Base-by-base conservation (phyloP, 2,329 filamentous ascomycete species). In the Stagonosporopsis chrysanthemi region DNA sequence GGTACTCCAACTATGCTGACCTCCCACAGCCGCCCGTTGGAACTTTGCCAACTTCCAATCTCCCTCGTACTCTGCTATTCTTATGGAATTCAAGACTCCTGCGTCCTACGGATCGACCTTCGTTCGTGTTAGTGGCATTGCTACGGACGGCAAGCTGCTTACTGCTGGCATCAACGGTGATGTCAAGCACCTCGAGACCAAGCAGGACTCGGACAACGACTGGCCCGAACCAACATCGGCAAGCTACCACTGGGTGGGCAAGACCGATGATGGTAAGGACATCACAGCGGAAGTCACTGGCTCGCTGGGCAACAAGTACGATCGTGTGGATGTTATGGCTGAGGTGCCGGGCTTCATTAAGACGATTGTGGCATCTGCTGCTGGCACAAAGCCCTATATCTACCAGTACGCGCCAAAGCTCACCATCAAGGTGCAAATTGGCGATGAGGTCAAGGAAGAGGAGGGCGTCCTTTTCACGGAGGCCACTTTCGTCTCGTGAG, bases 61-160 rank as follows among this genome's bases (percentile, higher is more conserved):
- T 14, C 89, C 92, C 22, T 91, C 83, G 19, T 90, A 92, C 80
- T 95, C 93, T 26, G 94, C 93, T 26, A 80, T 96, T 64, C 82
- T 98, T 82, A 99, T 99, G 95, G 90, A 98, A 77, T 99, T 88
- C 77, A 96, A 88, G 35, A 99, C 95, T 0, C 96, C 95, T 26
- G 87, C 91, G 4, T 97, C 94, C 4, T 99, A 99, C 73, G 95
- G 91, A 31, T 88, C 87, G 47, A 97, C 93, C 1, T 80, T 86
- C 17, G 92, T 99, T 62, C 90, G 86, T 62, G 90, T 98, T 19
- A 91, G 93, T 52, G 90, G 88, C 50, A 86, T 99, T 56, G 88
- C 86, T 52, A 93, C 89, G 72, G 90, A 97, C 58, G 90, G 86
- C 58, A 88, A 94, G 77, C 87, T 97, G 57, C 77, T 98, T 61